Base-by-base conservation (phyloP, 345 rosid genomes). In the Viola odorata region DNA sequence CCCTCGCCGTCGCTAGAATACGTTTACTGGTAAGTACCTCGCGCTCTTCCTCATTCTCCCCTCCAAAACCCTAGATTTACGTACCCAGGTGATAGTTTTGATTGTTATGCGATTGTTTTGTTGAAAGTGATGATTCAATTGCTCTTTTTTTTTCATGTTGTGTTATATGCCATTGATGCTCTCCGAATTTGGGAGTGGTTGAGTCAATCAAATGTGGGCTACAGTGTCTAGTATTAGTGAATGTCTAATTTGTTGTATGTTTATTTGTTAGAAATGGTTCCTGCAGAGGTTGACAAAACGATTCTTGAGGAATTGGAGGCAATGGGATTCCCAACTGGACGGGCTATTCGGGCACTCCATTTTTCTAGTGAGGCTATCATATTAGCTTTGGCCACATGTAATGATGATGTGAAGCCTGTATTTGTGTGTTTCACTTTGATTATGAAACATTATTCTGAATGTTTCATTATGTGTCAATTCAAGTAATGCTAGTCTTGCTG, bases 261-360 rank as follows among this genome's bases (percentile, higher is more conserved):
- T 37, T 55, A 44, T 50, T 44, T 9, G 77, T 37, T 78, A 94
- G 99, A 88, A 69, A 84, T 94, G 97, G 81, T 81, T 75, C 89
- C 82, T 66, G 96, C 97, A 64, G 97, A 84, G 45, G 99, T 94
- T 70, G 81, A 86, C 79, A 69, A 81, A 73, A 82, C 69, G 13
- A 69, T 88, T 50, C 87, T 94, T 7, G 86, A 83, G 70, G 99
- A 94, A 65, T 80, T 94, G 53, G 99, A 90, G 82, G 84, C 69
- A 23, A 92, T 90, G 99, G 96, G 97, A 47, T 94, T 94, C 71
- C 71, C 91, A 53, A 74, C 60, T 51, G 81, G 86, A 72, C 78
- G 95, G 51, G 95, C 99, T 60, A 90, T 86, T 50, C 81, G 99
- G 52, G 97, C 99, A 47, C 96, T 94, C 68, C 86, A 94, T 78